These are phyloP conservation scores for Boletus subcaerulescens DNA, from an alignment of 768 basidiomycete genomes.

Conservation along the genomic window DNA sequence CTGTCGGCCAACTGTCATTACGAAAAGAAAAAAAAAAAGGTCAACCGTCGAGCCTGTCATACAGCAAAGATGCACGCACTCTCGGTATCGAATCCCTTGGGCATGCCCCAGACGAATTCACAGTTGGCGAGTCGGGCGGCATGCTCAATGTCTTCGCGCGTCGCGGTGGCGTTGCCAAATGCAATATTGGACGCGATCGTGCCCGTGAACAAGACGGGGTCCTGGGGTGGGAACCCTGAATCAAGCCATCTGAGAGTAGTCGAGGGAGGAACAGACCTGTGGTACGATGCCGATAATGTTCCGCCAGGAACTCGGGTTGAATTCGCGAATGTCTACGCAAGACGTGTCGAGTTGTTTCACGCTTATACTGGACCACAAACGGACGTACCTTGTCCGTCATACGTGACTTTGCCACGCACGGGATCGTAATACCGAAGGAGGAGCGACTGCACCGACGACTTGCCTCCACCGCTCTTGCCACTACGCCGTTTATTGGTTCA, in stretches of 20 bases:
- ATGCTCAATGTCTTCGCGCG: slow-evolving; percentile 79
- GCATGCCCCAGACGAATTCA: slow-evolving; percentile 94
- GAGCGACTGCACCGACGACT: slow-evolving; percentile 87
- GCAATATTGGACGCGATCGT: slow-evolving; percentile 95
- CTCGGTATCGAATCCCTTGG: slow-evolving; percentile 89
- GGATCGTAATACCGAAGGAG: slow-evolving; percentile 90
- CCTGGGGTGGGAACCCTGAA: slow-evolving; percentile 29
- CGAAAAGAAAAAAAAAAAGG: no score
- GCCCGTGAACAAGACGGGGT: slow-evolving; percentile 86
- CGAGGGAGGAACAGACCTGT: slow-evolving; percentile 42
- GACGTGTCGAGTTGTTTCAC: slow-evolving; percentile 13
- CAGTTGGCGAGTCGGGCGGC: slow-evolving; percentile 92
- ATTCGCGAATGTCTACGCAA: slow-evolving; percentile 71
- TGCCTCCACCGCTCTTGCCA: slow-evolving; percentile 91
- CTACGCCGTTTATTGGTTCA: slow-evolving; percentile 35
- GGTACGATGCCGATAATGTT: slow-evolving; percentile 90
- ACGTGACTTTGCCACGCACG: slow-evolving; percentile 74
- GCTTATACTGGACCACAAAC: not conserved
- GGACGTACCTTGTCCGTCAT: slow-evolving; percentile 74
- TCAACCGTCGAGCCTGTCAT: not conserved
- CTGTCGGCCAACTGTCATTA: slow-evolving; percentile 25
- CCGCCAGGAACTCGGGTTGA: slow-evolving; percentile 84
- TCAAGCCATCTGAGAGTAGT: no score
- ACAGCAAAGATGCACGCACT: slow-evolving; percentile 35
- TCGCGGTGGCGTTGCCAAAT: slow-evolving; percentile 74